Base-by-base conservation (phyloP, 2,329 filamentous ascomycete genomes). In the Venturia nashicola region DNA sequence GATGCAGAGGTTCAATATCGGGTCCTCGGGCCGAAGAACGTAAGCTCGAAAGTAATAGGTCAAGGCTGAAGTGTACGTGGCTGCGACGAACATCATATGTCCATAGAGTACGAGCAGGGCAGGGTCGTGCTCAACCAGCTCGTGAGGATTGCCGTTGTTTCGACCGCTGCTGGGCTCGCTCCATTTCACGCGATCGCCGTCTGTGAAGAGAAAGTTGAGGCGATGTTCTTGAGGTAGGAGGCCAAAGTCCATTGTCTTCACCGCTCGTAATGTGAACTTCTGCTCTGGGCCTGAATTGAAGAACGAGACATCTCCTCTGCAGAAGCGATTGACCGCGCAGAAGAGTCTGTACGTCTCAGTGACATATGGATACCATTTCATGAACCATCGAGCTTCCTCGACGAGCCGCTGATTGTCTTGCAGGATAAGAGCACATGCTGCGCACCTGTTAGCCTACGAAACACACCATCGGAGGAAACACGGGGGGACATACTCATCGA, bases 221-320 rank as follows among this genome's bases (percentile, higher is more conserved):
- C 81, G 78, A 34, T 80, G 76, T 16, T 80, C 76, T 16, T 82
- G 78, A 2, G 79, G 77, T 2, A 87, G 78, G 3, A 89, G 79
- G 5, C 79, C 77, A 67, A 83, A 87, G 74, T 99, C 94, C 78
- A 96, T 89, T 3, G 86, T 85, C 74, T 96, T 95, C 75, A 99
- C 90, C 75, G 96, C 91, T 5, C 94, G 86, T 65, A 97, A 80
- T 70, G 97, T 86, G 71, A 90, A 96, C 73, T 97, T 97, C 74
- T 96, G 91, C 23, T 88, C 87, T 0, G 90, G 87, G 0, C 90
- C 89, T 2, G 88, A 87, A 61, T 87, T 87, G 74, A 93, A 96
- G 79, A 88, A 90, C 39, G 86, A 83, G 44, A 85, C 80, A 1
- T 87, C 85, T 16, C 89, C 86, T 62, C 90, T 86, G 70, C 86